Percentiles rank a stretch among this genome's conserved stretches.
Evolutionary conservation across 2,329 filamentous ascomycete species (phyloP).

Genomic region (Neofusicoccum laricinum): DNA sequence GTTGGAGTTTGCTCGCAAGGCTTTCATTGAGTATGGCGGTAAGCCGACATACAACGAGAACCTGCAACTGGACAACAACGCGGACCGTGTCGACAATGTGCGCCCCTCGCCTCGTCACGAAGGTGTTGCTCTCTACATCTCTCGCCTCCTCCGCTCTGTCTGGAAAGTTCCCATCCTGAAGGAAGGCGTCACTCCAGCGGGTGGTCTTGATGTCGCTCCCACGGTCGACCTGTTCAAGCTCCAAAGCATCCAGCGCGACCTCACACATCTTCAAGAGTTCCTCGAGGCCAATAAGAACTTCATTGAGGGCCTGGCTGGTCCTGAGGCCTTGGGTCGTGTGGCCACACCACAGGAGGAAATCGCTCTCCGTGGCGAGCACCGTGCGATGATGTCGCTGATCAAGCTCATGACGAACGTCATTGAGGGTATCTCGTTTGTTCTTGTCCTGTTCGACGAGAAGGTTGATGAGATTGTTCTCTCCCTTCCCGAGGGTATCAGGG

Average conservation of each 20-base stretch:
- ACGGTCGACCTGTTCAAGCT: constrained; percentile 68
- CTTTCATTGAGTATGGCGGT: constrained; percentile 90
- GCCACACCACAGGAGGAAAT: constrained; percentile 86
- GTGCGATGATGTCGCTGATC: constrained; percentile 82
- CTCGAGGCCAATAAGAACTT: constrained; percentile 83
- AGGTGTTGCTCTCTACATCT: constrained; percentile 82
- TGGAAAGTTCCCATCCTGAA: constrained; percentile 79
- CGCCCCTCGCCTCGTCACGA: constrained; percentile 85
- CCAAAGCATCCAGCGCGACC: constrained; percentile 71
- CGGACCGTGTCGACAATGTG: constrained; percentile 75
- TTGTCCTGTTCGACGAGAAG: constrained; percentile 91
- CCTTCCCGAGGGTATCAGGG: constrained; percentile 67
- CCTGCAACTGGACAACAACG: constrained; percentile 56
- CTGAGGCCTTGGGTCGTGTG: constrained; percentile 75
- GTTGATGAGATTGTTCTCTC: constrained; percentile 82
- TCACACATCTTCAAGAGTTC: constrained; percentile 77
- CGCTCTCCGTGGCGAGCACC: constrained; percentile 88
- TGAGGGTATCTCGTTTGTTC: constrained; percentile 93
- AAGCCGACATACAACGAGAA: constrained; percentile 83
- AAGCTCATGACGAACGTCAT: constrained; percentile 86
- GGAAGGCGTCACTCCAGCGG: constrained; percentile 53
- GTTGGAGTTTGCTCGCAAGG: constrained; percentile 77
- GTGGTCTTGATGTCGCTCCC: constrained; percentile 63
- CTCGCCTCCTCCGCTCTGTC: constrained; percentile 80
- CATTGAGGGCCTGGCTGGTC: constrained; percentile 90